Evolutionary conservation across 1,139 yeast genomes (phyloP).

Genomic region (Suhomyces bribrorum): DNA sequence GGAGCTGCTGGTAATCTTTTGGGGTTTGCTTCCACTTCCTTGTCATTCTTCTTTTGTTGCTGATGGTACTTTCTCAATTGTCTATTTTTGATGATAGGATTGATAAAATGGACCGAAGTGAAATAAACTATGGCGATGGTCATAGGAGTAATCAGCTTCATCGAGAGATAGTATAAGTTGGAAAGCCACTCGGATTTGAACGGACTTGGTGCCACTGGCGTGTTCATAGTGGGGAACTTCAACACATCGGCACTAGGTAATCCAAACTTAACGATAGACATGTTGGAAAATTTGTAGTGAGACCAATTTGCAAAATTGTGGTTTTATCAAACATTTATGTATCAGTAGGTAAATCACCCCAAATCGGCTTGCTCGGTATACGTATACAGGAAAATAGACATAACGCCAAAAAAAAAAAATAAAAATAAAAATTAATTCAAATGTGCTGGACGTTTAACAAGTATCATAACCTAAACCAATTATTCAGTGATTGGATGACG

Average conservation of each 20-base stretch:
- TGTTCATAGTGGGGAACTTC: slow-evolving; percentile 33
- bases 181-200: slow-evolving; percentile 32
- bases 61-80: slow-evolving; percentile 32
- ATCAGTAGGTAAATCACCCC: not conserved
- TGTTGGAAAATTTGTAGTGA: not conserved
- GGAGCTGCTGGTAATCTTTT: slow-evolving; percentile 59
- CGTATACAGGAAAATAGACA: not conserved
- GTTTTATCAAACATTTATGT: no score
- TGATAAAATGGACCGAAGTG: slow-evolving; percentile 56
- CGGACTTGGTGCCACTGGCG: slow-evolving; percentile 41
- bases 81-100: slow-evolving; percentile 41
- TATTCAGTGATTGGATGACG: no score
- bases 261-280: slow-evolving; percentile 35
- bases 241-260: slow-evolving; percentile 38
- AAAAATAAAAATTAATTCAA: no score
- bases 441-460: no score
- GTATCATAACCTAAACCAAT: no score
- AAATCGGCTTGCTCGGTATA: slow-evolving; percentile 1
- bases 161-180: slow-evolving; percentile 29
- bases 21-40: slow-evolving; percentile 24
- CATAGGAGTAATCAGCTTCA: slow-evolving; percentile 52
- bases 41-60: slow-evolving; percentile 19
- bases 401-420: not conserved
- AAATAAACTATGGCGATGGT: slow-evolving; percentile 64
- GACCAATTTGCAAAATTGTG: no score